Evolutionary conservation across 345 rosid genomes (phyloP), one percentile per base, ranked within the genome.

Genomic region (Dovyalis caffra): DNA sequence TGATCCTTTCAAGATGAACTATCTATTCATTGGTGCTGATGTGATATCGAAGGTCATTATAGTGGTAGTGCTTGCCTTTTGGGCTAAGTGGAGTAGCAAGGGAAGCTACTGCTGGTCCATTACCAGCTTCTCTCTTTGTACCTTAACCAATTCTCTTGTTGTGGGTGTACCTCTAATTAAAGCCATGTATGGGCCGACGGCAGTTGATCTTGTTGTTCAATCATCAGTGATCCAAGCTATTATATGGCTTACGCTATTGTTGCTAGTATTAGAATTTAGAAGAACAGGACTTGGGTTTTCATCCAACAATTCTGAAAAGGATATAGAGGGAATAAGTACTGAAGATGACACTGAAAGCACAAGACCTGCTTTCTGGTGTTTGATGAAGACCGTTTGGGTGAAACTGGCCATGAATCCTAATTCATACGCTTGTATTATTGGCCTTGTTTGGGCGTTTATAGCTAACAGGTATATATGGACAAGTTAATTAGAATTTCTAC

Each of bases 41-140:
- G 83, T 83, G 8, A 70, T 95, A 8, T 91, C 99, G 6, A 95
- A 95, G 82, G 53, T 85, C 63, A 51, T 92, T 1, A 86, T 90
- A 4, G 84, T 91, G 32, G 72, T 71, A 38, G 86, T 86, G 49
- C 71, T 95, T 21, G 92, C 81, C 23, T 43, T 83, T 9, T 95
- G 97, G 94, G 90, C 90, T 8, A 89, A 77, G 81, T 90, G 75
- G 58, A 84, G 87, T n/a, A 77, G 77, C 83, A 89, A 88, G 74
- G 90, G 90, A 33, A 91, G 94, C 84, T 87, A 81, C 51, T 60
- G 87, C 43, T 91, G 99, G 97, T 92, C 91, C 75, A 90, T 95
- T 25, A 95, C 97, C 2, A 88, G 89, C 43, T 92, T 88, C 75
- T 88, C 97, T 68, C 79, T 95, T 43, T 83, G 87, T 32, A 88